A percentile compares a stretch with the other conserved stretches of the same genome.
Evolutionary conservation across 2,329 filamentous ascomycete genomes (phyloP).

Genomic region (Hansfordia pulvinata): DNA sequence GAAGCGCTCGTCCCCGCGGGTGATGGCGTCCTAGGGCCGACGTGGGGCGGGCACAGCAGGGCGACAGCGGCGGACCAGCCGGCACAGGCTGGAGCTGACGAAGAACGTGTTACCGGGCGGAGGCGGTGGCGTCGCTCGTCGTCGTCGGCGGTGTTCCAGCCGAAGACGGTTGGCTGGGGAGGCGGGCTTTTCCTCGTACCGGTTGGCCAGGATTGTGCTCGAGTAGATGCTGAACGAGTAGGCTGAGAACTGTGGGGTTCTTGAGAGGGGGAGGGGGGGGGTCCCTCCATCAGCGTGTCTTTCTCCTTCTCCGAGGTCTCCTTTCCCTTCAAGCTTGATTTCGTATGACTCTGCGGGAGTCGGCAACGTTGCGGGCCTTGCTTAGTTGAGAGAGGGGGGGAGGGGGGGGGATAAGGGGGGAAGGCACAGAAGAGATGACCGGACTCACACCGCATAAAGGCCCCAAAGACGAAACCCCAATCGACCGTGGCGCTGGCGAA

Average conservation of each 20-base stretch:
- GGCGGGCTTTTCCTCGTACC: conserved; percentile 43
- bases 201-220: conserved; percentile 54
- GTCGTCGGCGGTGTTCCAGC: conserved; percentile 81
- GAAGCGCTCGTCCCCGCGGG: no score
- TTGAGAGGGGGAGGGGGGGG: conserved; percentile 39
- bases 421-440: conserved; percentile 65
- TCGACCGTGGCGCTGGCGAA: conserved; percentile 87
- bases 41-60: no score
- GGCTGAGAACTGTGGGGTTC: conserved; percentile 66
- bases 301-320: conserved; percentile 68
- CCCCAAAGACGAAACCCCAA: conserved; percentile 66
- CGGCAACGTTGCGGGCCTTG: no score
- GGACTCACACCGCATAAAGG: conserved; percentile 62
- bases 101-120: no score
- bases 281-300: conserved; percentile 53
- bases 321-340: conserved; percentile 56
- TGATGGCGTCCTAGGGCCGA: no score
- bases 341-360: no score
- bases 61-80: no score
- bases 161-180: conserved; percentile 64
- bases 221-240: conserved; percentile 85
- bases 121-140: no score
- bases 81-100: no score
- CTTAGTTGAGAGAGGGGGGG: no score
- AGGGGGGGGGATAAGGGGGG: conserved; percentile 57